Percentiles rank a stretch among this genome's conserved stretches.
Conservation (phyloP, 225 moss, liverwort and hornwort species). For the Bryoerythrophyllum caledonicum region DNA sequence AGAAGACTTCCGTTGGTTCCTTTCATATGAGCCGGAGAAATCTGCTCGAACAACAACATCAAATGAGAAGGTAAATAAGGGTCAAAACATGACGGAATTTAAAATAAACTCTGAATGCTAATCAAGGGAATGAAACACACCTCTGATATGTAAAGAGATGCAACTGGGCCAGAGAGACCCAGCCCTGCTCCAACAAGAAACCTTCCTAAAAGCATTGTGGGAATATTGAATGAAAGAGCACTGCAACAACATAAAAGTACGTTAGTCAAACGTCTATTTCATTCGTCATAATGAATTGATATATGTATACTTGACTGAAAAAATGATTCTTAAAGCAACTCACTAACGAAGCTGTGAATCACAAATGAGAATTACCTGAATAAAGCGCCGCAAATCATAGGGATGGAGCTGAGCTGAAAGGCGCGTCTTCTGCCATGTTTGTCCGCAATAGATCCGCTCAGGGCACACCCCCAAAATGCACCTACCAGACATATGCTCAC, state of each 20-base stretch:
- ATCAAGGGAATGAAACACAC: background rate
- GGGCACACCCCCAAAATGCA: slow-evolving; percentile 50
- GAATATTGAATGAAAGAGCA: slow-evolving; percentile 39
- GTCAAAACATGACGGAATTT: too few relatives aligned
- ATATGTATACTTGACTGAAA: background rate
- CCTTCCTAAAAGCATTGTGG: slow-evolving; percentile 47
- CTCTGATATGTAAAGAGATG: slow-evolving; percentile 56
- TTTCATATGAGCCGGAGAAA: slow-evolving; percentile 45
- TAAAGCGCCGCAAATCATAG: slow-evolving; percentile 38
- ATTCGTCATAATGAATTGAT: background rate
- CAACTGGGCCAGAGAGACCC: slow-evolving; percentile 56
- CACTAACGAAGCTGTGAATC: background rate
- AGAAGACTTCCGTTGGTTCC: slow-evolving; percentile 55
- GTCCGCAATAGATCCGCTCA: slow-evolving; percentile 48
- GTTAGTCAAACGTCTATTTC: background rate
- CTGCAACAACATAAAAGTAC: slow-evolving; percentile 21
- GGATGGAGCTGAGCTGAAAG: slow-evolving; percentile 45
- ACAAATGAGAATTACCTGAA: slow-evolving; percentile 18
- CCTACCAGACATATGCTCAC: slow-evolving; percentile 58
- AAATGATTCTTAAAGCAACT: background rate
- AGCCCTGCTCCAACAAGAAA: slow-evolving; percentile 52
- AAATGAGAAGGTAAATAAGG: too few relatives aligned
- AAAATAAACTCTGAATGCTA: background rate
- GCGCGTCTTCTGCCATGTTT: slow-evolving; percentile 51
- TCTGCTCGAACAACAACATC: slow-evolving; percentile 25